phyloP scores from a whole-genome alignment of 2,329 filamentous ascomycete species.

The Colletotrichum sp. region DNA sequence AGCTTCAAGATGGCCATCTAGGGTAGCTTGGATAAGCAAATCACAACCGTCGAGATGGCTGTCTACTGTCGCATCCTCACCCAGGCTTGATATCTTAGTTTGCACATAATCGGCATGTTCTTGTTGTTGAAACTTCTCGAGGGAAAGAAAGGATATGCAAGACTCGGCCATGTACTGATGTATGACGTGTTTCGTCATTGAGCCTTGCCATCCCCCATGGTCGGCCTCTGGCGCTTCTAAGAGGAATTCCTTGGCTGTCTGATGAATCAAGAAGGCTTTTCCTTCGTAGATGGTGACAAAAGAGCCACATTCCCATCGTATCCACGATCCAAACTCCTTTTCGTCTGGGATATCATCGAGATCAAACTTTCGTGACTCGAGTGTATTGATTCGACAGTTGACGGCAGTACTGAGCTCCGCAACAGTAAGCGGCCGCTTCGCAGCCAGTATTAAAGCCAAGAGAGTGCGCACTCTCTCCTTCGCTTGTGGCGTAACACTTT shows the following conservation, averaged over 20 bases:
- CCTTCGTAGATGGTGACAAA: neutral
- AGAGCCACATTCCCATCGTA: neutral
- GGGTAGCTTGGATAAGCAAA: too few species aligned
- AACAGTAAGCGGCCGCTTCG: neutral
- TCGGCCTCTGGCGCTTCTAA: accelerated
- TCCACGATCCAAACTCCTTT: neutral
- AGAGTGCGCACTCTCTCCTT: neutral
- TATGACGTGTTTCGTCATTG: neutral
- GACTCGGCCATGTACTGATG: neutral
- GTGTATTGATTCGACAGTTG: neutral
- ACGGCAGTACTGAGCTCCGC: neutral
- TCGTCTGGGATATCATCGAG: neutral
- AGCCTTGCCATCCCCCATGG: neutral
- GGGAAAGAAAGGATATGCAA: neutral
- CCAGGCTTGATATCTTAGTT: too few species aligned
- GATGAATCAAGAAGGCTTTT: neutral
- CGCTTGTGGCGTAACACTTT: neutral
- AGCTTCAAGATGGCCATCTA: too few species aligned
- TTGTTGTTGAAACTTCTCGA: neutral
- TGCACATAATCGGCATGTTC: accelerated
- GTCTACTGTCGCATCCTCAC: too few species aligned
- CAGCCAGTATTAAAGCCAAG: neutral
- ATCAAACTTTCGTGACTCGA: neutral
- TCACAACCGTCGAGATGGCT: too few species aligned
- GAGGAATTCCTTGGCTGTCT: neutral